These are phyloP conservation scores for Pleurotus sapidus DNA, from an alignment of 768 basidiomycete species.

Conservation along the genomic window DNA sequence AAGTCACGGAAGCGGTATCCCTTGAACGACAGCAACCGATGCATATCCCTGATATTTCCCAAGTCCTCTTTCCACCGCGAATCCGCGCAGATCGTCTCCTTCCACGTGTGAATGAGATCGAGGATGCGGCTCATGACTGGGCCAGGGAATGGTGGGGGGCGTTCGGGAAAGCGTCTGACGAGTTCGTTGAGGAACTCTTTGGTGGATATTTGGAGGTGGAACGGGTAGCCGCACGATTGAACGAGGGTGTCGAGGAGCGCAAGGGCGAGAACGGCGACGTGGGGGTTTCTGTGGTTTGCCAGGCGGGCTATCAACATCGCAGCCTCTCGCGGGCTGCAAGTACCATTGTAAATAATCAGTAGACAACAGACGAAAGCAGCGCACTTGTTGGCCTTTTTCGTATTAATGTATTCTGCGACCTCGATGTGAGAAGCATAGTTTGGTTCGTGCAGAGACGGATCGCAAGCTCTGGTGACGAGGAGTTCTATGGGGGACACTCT, in stretches of 20 bases:
- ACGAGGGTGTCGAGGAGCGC: constrained; percentile 88
- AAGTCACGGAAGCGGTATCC: constrained; percentile 77
- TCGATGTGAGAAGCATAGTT: constrained; percentile 92
- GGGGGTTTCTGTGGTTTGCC: constrained; percentile 91
- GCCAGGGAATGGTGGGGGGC: constrained; percentile 92
- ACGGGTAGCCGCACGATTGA: constrained; percentile 93
- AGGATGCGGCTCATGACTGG: constrained; percentile 94
- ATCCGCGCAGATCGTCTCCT: constrained; percentile 85
- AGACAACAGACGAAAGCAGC: constrained; percentile 20
- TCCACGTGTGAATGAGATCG: constrained; percentile 92
- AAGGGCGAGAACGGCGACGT: constrained; percentile 84
- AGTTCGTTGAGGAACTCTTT: constrained; percentile 99
- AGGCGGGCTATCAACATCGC: constrained; percentile 80
- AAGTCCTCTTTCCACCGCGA: constrained; percentile 96
- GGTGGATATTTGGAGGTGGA: constrained; percentile 94
- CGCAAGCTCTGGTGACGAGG: constrained; percentile 80
- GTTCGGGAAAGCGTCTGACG: constrained; percentile 95
- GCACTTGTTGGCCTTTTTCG: constrained; percentile 95
- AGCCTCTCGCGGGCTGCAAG: constrained; percentile 81
- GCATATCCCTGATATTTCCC: constrained; percentile 98
- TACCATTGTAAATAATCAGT: constrained; percentile 4
- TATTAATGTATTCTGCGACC: constrained; percentile 89
- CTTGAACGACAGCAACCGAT: constrained; percentile 89
- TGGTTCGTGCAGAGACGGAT: constrained; percentile 81
- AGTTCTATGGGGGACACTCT: constrained; percentile 64